Evolutionary conservation across 805 yeast genomes (phyloP).

Genomic region (Ogataea dorogensis): DNA sequence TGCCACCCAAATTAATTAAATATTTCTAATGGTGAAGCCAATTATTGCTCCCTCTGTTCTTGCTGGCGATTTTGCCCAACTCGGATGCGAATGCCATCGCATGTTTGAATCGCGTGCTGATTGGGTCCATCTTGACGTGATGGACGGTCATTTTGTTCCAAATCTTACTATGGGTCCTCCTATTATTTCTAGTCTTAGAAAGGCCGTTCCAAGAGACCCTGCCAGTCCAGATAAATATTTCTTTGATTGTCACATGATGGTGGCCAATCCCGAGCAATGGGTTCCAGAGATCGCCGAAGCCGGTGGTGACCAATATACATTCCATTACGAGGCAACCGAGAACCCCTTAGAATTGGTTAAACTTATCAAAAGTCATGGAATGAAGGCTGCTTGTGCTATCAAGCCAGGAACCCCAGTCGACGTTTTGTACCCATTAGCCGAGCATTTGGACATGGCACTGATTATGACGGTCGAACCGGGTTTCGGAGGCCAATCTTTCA

Average conservation of each 20-base stretch:
- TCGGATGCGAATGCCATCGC: conserved; percentile 83
- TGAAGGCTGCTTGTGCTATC: conserved; percentile 92
- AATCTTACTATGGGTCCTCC: conserved; percentile 95
- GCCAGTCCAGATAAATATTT: conserved; percentile 31
- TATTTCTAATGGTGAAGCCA: conserved; percentile 42
- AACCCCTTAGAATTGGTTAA: conserved; percentile 73
- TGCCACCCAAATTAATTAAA: neutral
- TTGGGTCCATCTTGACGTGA: conserved; percentile 97
- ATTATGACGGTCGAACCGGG: conserved; percentile 99
- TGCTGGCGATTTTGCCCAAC: conserved; percentile 86
- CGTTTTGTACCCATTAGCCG: conserved; percentile 72
- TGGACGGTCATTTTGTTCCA: conserved; percentile 99
- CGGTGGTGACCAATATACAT: conserved; percentile 95
- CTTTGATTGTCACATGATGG: conserved; percentile 99
- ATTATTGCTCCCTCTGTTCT: conserved; percentile 93
- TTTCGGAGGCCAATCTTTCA: conserved; percentile 97
- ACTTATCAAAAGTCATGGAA: conserved; percentile 73
- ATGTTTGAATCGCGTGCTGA: conserved; percentile 83
- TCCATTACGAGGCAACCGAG: conserved; percentile 91
- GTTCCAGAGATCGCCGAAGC: conserved; percentile 87
- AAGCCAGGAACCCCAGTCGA: conserved; percentile 94
- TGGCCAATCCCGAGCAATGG: conserved; percentile 89
- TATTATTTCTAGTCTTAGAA: conserved; percentile 23
- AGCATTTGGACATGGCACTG: conserved; percentile 84
- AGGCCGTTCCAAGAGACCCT: conserved; percentile 41